Evolutionary conservation across 768 basidiomycete species (phyloP), one percentile per base, ranked within the genome.

Genomic region (Pleurotus tuoliensis): DNA sequence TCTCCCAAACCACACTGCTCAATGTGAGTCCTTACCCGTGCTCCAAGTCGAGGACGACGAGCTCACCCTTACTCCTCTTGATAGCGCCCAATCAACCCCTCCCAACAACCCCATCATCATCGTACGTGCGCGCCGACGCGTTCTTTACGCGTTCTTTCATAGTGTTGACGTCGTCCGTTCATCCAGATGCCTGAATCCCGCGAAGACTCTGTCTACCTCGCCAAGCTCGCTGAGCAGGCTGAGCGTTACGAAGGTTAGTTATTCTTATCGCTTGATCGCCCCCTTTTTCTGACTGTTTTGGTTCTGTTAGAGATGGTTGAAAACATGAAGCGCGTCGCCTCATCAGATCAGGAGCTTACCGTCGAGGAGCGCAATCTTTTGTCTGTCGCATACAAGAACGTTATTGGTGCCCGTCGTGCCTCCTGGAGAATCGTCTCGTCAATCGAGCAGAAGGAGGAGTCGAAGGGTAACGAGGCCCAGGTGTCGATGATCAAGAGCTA

Each of bases 191-290:
- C 86, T 70, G 87, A 88, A 70, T 78, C 84, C 71, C 92, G 94
- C 70, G 94, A 95, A 86, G 92, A 95, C 76, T 93, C 90, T 67
- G 95, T 98, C 77, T 98, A 98, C 84, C 94, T 97, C 77, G 95
- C 96, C 80, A 98, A 98, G 92, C 94, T 98, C 81, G 93, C 94
- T 73, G 94, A 98, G 82, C 94, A 98, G 82, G 96, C 96, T 67
- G 95, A 98, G 84, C 95, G 96, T 50, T 98, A 98, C 73, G 95
- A 98, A 82, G 95, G 95, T 89, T 44, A 49, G 78, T 69, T 24
- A 38, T 55, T 24, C 51, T 37, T 13, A 43, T 20, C 55, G 37
- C 51, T 50, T 39, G 34, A 56, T 59, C 37, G 43, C 56, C 38
- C 40, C 58, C 39, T 46, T 40, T 25, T 50, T 55, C 57, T 59